A percentile compares a stretch with the other conserved stretches of the same genome.
Evolutionary conservation across 331 rosid genomes (phyloP).

Genomic region (Stylosanthes scabra): DNA sequence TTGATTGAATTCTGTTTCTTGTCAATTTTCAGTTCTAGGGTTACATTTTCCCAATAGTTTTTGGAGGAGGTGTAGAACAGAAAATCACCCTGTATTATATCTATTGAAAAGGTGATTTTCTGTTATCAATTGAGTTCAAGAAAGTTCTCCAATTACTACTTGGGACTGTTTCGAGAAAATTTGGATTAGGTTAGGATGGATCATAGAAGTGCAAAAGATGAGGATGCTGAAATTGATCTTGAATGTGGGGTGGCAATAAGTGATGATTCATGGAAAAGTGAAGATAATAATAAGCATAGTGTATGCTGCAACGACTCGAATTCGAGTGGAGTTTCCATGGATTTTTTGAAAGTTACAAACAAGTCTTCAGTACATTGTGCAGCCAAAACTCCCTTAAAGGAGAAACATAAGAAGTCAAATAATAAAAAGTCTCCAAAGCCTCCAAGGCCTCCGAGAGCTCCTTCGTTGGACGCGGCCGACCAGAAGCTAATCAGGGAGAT

Average conservation of each 20-base stretch:
- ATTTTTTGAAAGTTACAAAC: constrained; percentile 40
- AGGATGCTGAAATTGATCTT: constrained; percentile 72
- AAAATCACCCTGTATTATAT: not conserved
- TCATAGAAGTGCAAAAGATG: constrained; percentile 44
- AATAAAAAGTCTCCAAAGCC: constrained; percentile 81
- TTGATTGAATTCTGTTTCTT: constrained; percentile 34
- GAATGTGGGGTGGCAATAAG: constrained; percentile 64
- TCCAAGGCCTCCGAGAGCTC: constrained; percentile 92
- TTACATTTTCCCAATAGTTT: not conserved
- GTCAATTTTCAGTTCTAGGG: not conserved
- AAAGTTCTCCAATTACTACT: not conserved
- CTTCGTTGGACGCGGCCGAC: constrained; percentile 90
- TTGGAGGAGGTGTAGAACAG: too few relatives aligned
- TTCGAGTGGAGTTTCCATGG: constrained; percentile 48
- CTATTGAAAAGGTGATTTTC: constrained; percentile 1
- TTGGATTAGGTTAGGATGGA: constrained; percentile 56
- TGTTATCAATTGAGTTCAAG: constrained; percentile 43
- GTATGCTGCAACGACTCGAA: constrained; percentile 46
- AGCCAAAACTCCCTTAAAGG: constrained; percentile 56
- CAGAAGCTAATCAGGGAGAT: constrained; percentile 84
- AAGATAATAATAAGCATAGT: constrained; percentile 49
- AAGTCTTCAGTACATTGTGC: constrained; percentile 41
- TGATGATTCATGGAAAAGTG: constrained; percentile 52
- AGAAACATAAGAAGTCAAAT: constrained; percentile 64
- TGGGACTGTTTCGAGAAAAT: constrained; percentile 18